phyloP scores from a whole-genome alignment of 805 yeast genomes.

The Wickerhamomyces hampshirensis region DNA sequence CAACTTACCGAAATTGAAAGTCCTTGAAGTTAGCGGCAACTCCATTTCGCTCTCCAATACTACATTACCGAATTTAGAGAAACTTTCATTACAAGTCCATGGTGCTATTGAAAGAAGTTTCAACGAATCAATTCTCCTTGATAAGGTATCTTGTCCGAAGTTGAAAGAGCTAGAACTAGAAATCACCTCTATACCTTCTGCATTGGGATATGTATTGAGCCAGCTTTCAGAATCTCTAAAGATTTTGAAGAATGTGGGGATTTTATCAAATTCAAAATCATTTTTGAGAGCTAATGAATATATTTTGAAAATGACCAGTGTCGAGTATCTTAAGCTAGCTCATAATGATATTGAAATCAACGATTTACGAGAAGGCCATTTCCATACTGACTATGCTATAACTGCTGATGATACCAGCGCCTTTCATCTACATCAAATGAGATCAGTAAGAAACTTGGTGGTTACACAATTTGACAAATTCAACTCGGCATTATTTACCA shows the following conservation, averaged over 20 bases:
- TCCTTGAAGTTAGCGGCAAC: constrained; percentile 18
- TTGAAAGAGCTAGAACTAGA: constrained; percentile 6
- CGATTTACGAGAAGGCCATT: constrained; percentile 6
- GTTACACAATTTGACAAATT: constrained; percentile 14
- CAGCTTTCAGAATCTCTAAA: not conserved
- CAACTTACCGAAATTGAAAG: constrained; percentile 5
- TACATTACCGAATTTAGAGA: constrained; percentile 10
- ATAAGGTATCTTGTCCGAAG: constrained; percentile 8
- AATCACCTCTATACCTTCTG: constrained; percentile 9
- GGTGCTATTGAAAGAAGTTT: constrained; percentile 17
- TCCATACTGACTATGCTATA: constrained; percentile 3
- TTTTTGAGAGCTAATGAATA: constrained; percentile 6
- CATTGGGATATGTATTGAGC: constrained; percentile 4
- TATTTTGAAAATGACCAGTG: constrained; percentile 3
- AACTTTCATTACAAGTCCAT: constrained; percentile 12
- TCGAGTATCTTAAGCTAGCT: constrained; percentile 1
- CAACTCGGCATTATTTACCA: constrained; percentile 6
- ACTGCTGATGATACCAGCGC: not conserved
- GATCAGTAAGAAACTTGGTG: constrained; percentile 3
- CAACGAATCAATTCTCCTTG: constrained; percentile 10
- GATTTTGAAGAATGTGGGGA: not conserved
- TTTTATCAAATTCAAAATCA: constrained; percentile 10
- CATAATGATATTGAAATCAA: constrained; percentile 11
- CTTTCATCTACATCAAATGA: constrained; percentile 2
- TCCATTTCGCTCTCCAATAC: constrained; percentile 11